Evolutionary conservation across 345 rosid genomes (phyloP).

Genomic region (Hibiscus syriacus): DNA sequence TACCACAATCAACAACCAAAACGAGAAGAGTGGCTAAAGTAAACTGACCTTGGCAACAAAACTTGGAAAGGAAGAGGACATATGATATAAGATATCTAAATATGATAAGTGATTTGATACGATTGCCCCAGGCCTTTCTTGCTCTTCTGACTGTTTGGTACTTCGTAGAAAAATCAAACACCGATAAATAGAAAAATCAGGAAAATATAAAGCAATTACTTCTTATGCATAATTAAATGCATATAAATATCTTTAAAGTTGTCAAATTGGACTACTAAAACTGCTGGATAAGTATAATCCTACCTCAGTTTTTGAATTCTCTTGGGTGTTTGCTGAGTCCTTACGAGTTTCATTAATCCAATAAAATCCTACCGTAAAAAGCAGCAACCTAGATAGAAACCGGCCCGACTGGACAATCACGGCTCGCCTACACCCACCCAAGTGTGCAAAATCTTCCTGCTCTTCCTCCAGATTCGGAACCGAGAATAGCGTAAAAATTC

Average conservation of each 20-base stretch:
- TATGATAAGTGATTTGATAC: too few relatives aligned
- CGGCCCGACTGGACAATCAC: background rate
- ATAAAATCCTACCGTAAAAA: slow-evolving; percentile 57
- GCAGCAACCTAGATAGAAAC: background rate
- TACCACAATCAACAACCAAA: background rate
- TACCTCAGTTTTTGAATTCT: slow-evolving; percentile 31
- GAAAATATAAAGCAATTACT: background rate
- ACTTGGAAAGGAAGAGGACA: too few relatives aligned
- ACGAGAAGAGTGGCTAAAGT: background rate
- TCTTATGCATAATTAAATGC: background rate
- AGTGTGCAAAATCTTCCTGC: background rate
- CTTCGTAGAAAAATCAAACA: slow-evolving; percentile 3
- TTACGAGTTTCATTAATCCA: slow-evolving; percentile 57
- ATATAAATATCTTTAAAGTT: slow-evolving; percentile 3
- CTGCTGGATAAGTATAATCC: background rate
- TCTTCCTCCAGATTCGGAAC: background rate
- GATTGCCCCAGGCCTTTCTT: too few relatives aligned
- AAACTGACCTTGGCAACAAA: slow-evolving; percentile 92
- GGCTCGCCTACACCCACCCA: background rate
- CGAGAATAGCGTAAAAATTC: background rate
- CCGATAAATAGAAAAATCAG: background rate
- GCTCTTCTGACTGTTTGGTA: slow-evolving; percentile 33
- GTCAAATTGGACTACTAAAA: background rate
- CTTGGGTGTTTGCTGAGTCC: slow-evolving; percentile 12
- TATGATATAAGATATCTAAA: too few relatives aligned